Percentiles rank a stretch among this genome's conserved stretches.
Evolutionary conservation across 345 rosid genomes (phyloP).

Genomic region (Citrus trifoliata): DNA sequence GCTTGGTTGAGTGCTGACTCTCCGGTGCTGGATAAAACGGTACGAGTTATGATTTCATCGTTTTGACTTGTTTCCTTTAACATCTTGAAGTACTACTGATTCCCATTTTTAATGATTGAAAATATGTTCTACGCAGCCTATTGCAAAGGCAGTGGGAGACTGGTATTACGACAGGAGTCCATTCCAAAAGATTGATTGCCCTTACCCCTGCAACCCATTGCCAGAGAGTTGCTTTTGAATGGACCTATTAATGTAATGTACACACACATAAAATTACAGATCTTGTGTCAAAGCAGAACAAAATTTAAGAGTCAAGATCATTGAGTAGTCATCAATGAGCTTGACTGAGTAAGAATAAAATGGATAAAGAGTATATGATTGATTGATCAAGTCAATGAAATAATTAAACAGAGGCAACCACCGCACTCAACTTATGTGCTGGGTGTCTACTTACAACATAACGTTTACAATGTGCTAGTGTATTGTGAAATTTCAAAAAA

Average conservation of each 20-base stretch:
- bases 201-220: slow-evolving; percentile 98
- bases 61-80: not conserved
- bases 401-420: slow-evolving; percentile 26
- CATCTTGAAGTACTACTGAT: not conserved
- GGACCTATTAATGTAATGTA: slow-evolving; percentile 8
- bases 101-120: not conserved
- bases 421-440: slow-evolving; percentile 41
- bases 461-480: no score
- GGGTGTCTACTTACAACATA: slow-evolving; percentile 18
- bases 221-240: slow-evolving; percentile 41
- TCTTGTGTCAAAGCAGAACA: not conserved
- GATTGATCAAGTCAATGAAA: slow-evolving; percentile 42
- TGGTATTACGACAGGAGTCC: slow-evolving; percentile 74
- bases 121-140: slow-evolving; percentile 40
- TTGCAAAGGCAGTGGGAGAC: slow-evolving; percentile 86
- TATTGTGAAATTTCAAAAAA: no score
- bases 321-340: not conserved
- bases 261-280: slow-evolving; percentile 32
- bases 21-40: slow-evolving; percentile 54
- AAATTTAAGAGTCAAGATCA: slow-evolving; percentile 7
- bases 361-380: slow-evolving; percentile 18
- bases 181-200: slow-evolving; percentile 70
- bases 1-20: slow-evolving; percentile 73
- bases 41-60: slow-evolving; percentile 13
- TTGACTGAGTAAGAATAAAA: not conserved